A percentile compares a stretch with the other conserved stretches of the same genome.
phyloP scores from a whole-genome alignment of 108 stramenopile species.

The Cyclostephanos tholiformis region DNA sequence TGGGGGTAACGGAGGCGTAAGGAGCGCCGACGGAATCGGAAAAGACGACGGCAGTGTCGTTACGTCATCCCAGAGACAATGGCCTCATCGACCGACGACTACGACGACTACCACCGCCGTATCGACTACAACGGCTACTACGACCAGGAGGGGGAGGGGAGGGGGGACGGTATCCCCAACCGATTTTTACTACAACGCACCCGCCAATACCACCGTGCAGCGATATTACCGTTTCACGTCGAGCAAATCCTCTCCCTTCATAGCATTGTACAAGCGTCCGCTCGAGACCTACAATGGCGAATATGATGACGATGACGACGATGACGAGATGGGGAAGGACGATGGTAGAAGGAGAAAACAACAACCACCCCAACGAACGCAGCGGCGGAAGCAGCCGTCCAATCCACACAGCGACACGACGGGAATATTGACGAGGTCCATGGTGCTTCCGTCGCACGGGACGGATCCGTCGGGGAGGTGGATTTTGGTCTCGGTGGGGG shows the following conservation, averaged over 20 bases:
- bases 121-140: too few relatives aligned
- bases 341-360: background rate
- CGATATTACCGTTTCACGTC: conserved; percentile 88
- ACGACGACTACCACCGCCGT: too few relatives aligned
- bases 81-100: too few relatives aligned
- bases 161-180: conserved; percentile 8
- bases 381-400: background rate
- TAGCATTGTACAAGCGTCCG: conserved; percentile 80
- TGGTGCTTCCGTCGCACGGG: conserved; percentile 84
- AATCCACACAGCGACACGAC: conserved; percentile 65
- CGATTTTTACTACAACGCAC: conserved; percentile 31
- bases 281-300: conserved; percentile 36
- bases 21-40: too few relatives aligned
- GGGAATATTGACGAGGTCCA: conserved; percentile 73
- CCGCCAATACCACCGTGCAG: conserved; percentile 74
- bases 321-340: background rate
- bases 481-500: conserved; percentile 84
- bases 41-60: too few relatives aligned
- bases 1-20: background rate
- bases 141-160: too few relatives aligned
- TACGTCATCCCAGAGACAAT: too few relatives aligned
- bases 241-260: conserved; percentile 74
- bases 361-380: background rate
- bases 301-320: background rate
- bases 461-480: conserved; percentile 78